These are phyloP conservation scores for Termitomyces sp. DNA, from an alignment of 768 basidiomycete species.

Conservation along the genomic window DNA sequence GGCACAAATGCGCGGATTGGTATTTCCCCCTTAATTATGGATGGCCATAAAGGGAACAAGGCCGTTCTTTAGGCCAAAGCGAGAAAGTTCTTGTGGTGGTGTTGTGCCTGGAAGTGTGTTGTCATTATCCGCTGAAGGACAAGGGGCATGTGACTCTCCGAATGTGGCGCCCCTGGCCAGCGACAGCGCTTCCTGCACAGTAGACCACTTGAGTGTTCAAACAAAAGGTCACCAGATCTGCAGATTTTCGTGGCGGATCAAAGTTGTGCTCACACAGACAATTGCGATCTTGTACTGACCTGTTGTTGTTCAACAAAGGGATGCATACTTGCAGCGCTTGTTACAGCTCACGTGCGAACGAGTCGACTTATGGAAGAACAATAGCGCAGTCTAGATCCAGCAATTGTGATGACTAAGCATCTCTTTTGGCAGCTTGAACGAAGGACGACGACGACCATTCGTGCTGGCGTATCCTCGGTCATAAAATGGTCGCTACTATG, in stretches of 20 bases:
- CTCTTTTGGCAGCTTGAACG: background rate
- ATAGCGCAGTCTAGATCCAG: background rate
- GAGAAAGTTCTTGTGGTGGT: background rate
- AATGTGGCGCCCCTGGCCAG: background rate
- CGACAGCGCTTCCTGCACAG: background rate
- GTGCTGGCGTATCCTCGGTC: background rate
- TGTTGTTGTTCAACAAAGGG: background rate
- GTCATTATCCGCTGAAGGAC: background rate
- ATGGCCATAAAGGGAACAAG: background rate
- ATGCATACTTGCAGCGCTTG: background rate
- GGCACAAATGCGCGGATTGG: background rate
- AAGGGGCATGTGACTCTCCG: background rate
- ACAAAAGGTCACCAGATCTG: background rate
- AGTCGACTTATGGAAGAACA: background rate
- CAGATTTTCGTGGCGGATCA: background rate
- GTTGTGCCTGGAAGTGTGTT: background rate
- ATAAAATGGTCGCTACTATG: background rate
- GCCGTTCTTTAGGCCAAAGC: background rate
- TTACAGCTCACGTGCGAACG: no score
- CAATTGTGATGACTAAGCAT: background rate
- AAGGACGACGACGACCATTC: background rate
- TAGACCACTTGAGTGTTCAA: background rate
- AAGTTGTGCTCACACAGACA: background rate
- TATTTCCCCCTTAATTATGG: background rate
- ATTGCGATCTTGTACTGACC: background rate